Conservation (phyloP, 179 eudicot genomes). For the Spinacia oleracea region DNA sequence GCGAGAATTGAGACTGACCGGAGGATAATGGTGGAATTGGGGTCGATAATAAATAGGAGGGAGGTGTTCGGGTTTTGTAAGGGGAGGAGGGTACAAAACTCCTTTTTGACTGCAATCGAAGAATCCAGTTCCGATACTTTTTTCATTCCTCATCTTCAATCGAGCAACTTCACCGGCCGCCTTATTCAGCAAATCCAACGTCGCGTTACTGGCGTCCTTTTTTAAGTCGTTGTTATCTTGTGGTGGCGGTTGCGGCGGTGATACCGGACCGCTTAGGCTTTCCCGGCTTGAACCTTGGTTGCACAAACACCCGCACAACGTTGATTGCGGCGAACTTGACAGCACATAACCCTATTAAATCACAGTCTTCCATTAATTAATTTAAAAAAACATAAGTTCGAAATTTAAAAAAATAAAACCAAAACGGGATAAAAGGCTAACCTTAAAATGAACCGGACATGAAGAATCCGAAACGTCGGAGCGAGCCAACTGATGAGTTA, state of each 20-base stretch:
- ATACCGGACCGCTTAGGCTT: conserved; percentile 18
- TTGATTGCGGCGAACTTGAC: conserved; percentile 39
- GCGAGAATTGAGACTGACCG: conserved; percentile 1
- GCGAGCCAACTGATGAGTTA: conserved; percentile 37
- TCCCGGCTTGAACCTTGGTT: conserved; percentile 29
- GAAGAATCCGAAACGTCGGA: conserved; percentile 31
- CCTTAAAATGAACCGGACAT: conserved; percentile 19
- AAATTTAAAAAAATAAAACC: background rate
- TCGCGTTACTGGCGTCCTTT: background rate
- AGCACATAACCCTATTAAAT: conserved; percentile 13
- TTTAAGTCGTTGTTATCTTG: background rate
- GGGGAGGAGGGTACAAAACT: conserved; percentile 21
- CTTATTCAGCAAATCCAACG: conserved; percentile 35
- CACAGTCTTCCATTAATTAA: background rate
- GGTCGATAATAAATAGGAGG: conserved; percentile 21
- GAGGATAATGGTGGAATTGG: conserved; percentile 29
- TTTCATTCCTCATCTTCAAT: conserved; percentile 26
- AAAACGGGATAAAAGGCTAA: background rate
- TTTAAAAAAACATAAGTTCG: background rate
- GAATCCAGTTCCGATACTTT: conserved; percentile 33
- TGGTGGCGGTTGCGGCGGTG: conserved; percentile 9
- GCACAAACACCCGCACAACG: conserved; percentile 26
- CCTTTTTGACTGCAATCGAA: conserved; percentile 32
- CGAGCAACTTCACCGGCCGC: conserved; percentile 39
- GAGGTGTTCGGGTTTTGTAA: background rate